A percentile compares a stretch with the other conserved stretches of the same genome.
Evolutionary conservation across 2,329 filamentous ascomycete genomes (phyloP).

Genomic region (Scytalidium lignicola): DNA sequence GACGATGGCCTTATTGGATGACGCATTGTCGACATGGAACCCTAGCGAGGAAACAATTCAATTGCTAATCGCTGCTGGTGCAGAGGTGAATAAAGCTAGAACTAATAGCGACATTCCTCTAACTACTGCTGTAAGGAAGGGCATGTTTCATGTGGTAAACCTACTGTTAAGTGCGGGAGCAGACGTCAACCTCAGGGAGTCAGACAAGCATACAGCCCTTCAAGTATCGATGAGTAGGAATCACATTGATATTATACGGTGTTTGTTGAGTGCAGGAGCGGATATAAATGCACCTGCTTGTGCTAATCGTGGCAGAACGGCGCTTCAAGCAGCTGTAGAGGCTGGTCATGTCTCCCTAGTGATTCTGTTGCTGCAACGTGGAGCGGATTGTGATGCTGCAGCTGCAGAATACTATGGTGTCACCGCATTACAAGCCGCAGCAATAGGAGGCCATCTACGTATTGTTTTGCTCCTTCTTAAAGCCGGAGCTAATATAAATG

Average conservation of each 20-base stretch:
- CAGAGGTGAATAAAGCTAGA: not conserved
- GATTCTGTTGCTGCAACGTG: constrained; percentile 7
- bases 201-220: too few species aligned
- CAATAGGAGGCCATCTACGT: constrained; percentile 28
- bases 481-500: constrained; percentile 10
- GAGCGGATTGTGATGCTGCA: constrained; percentile 9
- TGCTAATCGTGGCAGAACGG: constrained; percentile 5
- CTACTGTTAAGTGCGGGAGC: constrained; percentile 10
- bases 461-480: constrained; percentile 32
- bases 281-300: constrained; percentile 6
- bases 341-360: constrained; percentile 3
- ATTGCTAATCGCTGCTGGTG: too few species aligned
- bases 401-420: constrained; percentile 2
- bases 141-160: constrained; percentile 1
- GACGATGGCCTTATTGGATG: too few species aligned
- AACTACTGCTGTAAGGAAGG: too few species aligned
- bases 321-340: constrained; percentile 10
- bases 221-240: too few species aligned
- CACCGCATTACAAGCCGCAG: constrained; percentile 19
- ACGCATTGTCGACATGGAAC: too few species aligned
- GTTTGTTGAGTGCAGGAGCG: constrained; percentile 1
- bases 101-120: too few species aligned
- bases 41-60: too few species aligned
- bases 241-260: too few species aligned
- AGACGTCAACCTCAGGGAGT: constrained; percentile 1